Percentiles rank a stretch among this genome's conserved stretches.
Evolutionary conservation across 495 filamentous ascomycete species (phyloP).

Genomic region (Lineolata rhizophorae): DNA sequence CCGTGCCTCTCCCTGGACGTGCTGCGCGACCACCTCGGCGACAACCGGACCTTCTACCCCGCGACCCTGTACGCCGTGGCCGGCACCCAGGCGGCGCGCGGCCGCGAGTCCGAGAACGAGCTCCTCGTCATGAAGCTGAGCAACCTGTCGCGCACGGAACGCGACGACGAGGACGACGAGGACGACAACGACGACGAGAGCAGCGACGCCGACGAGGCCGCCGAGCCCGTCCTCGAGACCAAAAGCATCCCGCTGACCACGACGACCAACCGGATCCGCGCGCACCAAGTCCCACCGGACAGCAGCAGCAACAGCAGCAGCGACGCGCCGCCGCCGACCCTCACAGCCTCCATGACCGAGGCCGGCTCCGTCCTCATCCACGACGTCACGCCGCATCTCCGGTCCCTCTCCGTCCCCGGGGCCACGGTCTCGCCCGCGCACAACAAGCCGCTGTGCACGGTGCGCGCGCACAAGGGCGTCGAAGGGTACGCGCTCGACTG

Average conservation of each 20-base stretch:
- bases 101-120: constrained; percentile 63
- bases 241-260: constrained; percentile 65
- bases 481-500: constrained; percentile 94
- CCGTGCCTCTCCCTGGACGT: constrained; percentile 94
- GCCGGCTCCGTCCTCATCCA: constrained; percentile 74
- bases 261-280: constrained; percentile 81
- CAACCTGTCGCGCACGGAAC: constrained; percentile 67
- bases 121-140: constrained; percentile 91
- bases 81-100: constrained; percentile 72
- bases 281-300: constrained; percentile 48
- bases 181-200: constrained; percentile 56
- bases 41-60: constrained; percentile 75
- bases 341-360: constrained; percentile 84
- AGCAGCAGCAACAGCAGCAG: constrained; percentile 34
- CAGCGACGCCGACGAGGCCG: constrained; percentile 48
- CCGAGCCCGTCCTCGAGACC: constrained; percentile 86
- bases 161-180: constrained; percentile 34
- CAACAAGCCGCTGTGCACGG: constrained; percentile 65
- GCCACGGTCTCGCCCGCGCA: constrained; percentile 55
- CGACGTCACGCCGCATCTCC: constrained; percentile 71
- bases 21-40: constrained; percentile 66
- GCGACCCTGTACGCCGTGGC: constrained; percentile 84
- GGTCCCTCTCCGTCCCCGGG: constrained; percentile 74
- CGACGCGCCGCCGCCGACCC: constrained; percentile 37
- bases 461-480: constrained; percentile 61